Evolutionary conservation across 768 basidiomycete species (phyloP).

Genomic region (Termitomyces sp.): DNA sequence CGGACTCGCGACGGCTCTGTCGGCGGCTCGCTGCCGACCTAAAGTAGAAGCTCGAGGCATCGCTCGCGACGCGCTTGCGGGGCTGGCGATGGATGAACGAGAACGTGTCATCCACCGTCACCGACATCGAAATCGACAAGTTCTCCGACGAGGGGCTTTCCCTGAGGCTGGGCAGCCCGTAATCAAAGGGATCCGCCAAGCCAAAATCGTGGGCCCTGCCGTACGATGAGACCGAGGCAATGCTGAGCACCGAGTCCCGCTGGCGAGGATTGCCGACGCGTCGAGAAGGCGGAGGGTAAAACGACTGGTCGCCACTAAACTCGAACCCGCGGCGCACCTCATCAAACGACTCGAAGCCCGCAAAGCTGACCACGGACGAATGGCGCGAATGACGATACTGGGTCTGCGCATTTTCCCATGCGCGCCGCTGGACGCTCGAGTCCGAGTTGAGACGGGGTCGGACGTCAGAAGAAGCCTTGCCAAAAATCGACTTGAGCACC

Average conservation of each 20-base stretch:
- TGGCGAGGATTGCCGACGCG: conserved; percentile 33
- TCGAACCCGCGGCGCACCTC: conserved; percentile 80
- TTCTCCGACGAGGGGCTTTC: conserved; percentile 59
- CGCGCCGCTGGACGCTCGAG: conserved; percentile 30
- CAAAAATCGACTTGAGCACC: conserved; percentile 50
- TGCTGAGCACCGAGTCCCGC: conserved; percentile 63
- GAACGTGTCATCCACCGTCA: conserved; percentile 72
- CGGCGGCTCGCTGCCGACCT: conserved; percentile 38
- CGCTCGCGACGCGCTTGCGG: conserved; percentile 60
- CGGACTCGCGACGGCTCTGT: conserved; percentile 61
- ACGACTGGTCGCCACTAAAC: conserved; percentile 55
- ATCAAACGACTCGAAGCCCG: conserved; percentile 69
- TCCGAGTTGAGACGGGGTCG: conserved; percentile 39
- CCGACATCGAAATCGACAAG: conserved; percentile 32
- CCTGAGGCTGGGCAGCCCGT: conserved; percentile 46
- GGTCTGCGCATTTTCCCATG: conserved; percentile 16
- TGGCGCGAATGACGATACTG: conserved; percentile 32
- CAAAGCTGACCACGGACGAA: conserved; percentile 59
- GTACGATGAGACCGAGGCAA: conserved; percentile 78
- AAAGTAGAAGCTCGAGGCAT: conserved; percentile 78
- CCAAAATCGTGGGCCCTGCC: conserved; percentile 64
- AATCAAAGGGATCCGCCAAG: conserved; percentile 69
- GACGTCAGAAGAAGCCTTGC: conserved; percentile 24
- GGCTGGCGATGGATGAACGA: conserved; percentile 44
- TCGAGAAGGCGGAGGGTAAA: conserved; percentile 52